Evolutionary conservation across 2,329 filamentous ascomycete genomes (phyloP).

Genomic region (Calcarisporium arbuscula): DNA sequence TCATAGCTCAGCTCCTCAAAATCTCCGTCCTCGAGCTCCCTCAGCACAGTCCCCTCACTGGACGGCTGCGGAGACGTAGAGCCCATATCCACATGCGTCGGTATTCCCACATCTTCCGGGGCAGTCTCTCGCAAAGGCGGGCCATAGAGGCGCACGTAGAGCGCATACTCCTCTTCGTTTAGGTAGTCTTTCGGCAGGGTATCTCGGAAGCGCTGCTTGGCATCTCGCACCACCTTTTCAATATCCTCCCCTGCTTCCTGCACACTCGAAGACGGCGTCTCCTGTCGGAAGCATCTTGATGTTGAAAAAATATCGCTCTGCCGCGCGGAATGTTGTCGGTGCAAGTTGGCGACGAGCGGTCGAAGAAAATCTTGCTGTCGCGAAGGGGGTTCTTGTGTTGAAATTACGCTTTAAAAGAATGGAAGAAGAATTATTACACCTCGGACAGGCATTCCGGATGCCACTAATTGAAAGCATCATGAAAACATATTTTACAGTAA

Average conservation of each 20-base stretch:
- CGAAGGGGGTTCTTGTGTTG: slow-evolving; percentile 9
- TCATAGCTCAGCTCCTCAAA: slow-evolving; percentile 56
- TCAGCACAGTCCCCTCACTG: slow-evolving; percentile 42
- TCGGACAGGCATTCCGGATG: slow-evolving; percentile 26
- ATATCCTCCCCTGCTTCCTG: slow-evolving; percentile 28
- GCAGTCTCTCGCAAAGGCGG: slow-evolving; percentile 58
- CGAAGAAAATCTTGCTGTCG: slow-evolving; percentile 13
- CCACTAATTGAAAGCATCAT: slow-evolving; percentile 29
- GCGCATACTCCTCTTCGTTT: slow-evolving; percentile 59
- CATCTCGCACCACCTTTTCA: slow-evolving; percentile 61
- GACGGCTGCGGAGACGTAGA: slow-evolving; percentile 11
- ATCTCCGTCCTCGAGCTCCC: slow-evolving; percentile 48
- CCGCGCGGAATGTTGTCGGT: slow-evolving; percentile 8
- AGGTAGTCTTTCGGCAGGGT: slow-evolving; percentile 67
- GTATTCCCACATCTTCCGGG: slow-evolving; percentile 52
- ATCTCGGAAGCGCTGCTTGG: slow-evolving; percentile 71
- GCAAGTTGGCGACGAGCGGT: slow-evolving; percentile 15
- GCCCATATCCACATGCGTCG: slow-evolving; percentile 32
- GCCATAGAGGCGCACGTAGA: slow-evolving; percentile 80
- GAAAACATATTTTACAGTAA: slow-evolving; percentile 11
- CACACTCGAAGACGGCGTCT: slow-evolving; percentile 2
- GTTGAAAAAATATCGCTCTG: slow-evolving; percentile 23
- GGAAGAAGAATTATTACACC: slow-evolving; percentile 15
- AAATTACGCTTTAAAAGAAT: slow-evolving; percentile 10
- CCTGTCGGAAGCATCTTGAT: slow-evolving; percentile 18